Evolutionary conservation across 768 basidiomycete species (phyloP).

Genomic region (Termitomyces sp.): DNA sequence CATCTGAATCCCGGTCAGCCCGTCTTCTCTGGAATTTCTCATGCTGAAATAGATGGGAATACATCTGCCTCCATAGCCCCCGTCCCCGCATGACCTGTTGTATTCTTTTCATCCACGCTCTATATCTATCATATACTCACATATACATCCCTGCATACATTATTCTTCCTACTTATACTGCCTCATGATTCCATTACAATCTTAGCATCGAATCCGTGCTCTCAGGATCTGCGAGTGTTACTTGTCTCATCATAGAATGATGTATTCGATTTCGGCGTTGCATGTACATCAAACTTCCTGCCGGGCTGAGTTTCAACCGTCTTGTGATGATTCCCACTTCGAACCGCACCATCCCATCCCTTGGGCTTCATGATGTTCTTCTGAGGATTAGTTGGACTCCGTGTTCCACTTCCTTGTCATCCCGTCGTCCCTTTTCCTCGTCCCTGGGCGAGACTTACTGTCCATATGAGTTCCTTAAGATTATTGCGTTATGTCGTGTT

Average conservation of each 20-base stretch:
- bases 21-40: constrained; percentile 3
- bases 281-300: constrained; percentile 10
- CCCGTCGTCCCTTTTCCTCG: background rate
- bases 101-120: constrained; percentile 4
- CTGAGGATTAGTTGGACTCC: background rate
- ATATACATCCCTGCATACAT: constrained; percentile 14
- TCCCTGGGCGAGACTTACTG: background rate
- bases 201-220: constrained; percentile 10
- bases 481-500: constrained; percentile 59
- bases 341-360: background rate
- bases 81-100: constrained; percentile 13
- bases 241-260: background rate
- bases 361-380: constrained; percentile 13
- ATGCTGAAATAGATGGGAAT: constrained; percentile 17
- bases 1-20: background rate
- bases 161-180: constrained; percentile 15
- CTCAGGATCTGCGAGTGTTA: constrained; percentile 12
- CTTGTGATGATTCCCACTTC: background rate
- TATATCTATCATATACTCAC: constrained; percentile 17
- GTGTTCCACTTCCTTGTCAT: background rate
- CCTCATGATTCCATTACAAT: constrained; percentile 4
- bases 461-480: constrained; percentile 41
- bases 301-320: constrained; percentile 19
- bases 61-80: constrained; percentile 8
- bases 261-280: background rate